Evolutionary conservation across 2,329 filamentous ascomycete species (phyloP), one percentile per base, ranked within the genome.

Genomic region (Podosphaera xanthii): DNA sequence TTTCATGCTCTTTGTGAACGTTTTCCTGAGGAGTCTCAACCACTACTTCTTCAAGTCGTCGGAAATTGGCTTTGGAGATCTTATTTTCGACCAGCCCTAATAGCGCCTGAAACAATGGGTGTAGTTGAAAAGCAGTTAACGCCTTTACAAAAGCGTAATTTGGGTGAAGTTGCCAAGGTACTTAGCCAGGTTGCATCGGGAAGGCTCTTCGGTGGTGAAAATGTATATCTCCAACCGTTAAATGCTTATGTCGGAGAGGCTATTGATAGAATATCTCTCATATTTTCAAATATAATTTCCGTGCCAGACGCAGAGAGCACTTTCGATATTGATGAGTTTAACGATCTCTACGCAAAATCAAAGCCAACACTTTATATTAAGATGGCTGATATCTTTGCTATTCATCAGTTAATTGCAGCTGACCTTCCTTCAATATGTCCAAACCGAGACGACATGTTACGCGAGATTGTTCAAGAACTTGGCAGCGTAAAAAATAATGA

Each of bases 361-460:
- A 95, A 95, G 71, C 92, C 92, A 5, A 97, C 91, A 0, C 77
- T 98, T n/a, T 98, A 97, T 74, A 95, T 98, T 75, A 98, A 98
- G 74, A 91, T 98, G 80, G 81, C 86, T 14, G 92, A 98, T 70
- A 90, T 98, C 60, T 97, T 98, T 70, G 87, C 91, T 56, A 91
- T 98, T 61, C 94, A 98, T 72, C 88, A 84, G 63, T 77, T 97
- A 31, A 79, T 97, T 59, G 83, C 87, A 2, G 77, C 83, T 33
- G 88, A 97, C 65, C 79, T 96, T 56, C 75, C 82, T 4, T 76
- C 76, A 60, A 82, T 97, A 61, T 94, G 87, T 65, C 84, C 87
- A 0, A 79, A 76, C 62, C 81, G 86, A 40, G 91, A 96, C 64
- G 92, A 98, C 69, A 79, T 89, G 61, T 77, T 98, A 60, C 86